Percentiles rank a stretch among this genome's conserved stretches.
phyloP scores from a whole-genome alignment of 192 early-diverging fungal genomes.

The Coemansia sp. region DNA sequence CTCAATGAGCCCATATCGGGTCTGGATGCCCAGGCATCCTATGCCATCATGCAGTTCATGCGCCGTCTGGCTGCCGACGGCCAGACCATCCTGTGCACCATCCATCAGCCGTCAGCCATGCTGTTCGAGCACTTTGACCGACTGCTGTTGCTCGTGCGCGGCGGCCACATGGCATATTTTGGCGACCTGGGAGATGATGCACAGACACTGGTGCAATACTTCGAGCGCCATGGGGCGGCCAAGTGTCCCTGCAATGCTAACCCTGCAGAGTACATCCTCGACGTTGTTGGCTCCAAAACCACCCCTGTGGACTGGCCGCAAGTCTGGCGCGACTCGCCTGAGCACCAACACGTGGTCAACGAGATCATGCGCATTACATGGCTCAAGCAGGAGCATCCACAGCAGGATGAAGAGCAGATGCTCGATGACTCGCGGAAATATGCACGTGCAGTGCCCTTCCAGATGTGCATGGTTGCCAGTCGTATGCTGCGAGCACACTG shows the following conservation, averaged over 20 bases:
- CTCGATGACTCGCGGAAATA: conserved; percentile 39
- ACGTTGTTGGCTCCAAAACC: conserved; percentile 61
- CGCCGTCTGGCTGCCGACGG: conserved; percentile 59
- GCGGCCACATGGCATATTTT: conserved; percentile 77
- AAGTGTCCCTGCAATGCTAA: conserved; percentile 68
- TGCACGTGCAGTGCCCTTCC: conserved; percentile 44
- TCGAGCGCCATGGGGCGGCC: conserved; percentile 6
- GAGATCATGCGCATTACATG: conserved; percentile 56
- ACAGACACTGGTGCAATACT: conserved; percentile 65
- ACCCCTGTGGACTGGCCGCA: conserved; percentile 65
- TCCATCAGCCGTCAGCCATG: conserved; percentile 77
- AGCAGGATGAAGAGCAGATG: not conserved
- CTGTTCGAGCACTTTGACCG: conserved; percentile 82
- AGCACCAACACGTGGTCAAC: conserved; percentile 33
- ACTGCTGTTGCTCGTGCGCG: conserved; percentile 68
- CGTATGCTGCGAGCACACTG: conserved; percentile 75
- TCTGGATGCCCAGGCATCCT: conserved; percentile 68
- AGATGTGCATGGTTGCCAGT: conserved; percentile 58
- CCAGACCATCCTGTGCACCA: conserved; percentile 69
- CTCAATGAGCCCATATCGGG: conserved; percentile 87
- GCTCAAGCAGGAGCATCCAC: conserved; percentile 23
- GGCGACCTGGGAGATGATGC: conserved; percentile 74
- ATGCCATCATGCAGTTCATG: conserved; percentile 69
- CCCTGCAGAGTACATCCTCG: conserved; percentile 84
- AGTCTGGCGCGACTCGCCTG: conserved; percentile 63